phyloP scores from a whole-genome alignment of 768 basidiomycete species.

The Leccinum aurantiacum region DNA sequence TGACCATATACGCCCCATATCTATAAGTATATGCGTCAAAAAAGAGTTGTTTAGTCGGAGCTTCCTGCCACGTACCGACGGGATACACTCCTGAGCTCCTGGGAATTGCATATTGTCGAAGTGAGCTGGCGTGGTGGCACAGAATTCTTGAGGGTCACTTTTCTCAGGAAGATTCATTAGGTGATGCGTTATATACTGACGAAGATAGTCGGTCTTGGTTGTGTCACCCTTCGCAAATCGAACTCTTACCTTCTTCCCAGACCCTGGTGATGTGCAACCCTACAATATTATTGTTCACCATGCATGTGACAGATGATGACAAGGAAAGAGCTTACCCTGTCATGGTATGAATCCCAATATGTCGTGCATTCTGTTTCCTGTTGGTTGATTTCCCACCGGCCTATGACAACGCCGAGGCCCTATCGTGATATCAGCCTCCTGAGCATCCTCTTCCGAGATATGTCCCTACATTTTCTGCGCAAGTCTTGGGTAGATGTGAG shows the following conservation, averaged over 20 bases:
- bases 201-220: not conserved
- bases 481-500: conserved; percentile 16
- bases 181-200: conserved; percentile 29
- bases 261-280: conserved; percentile 28
- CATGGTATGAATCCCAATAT: conserved; percentile 24
- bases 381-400: conserved; percentile 28
- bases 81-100: conserved; percentile 20
- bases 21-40: not conserved
- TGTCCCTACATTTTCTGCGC: conserved; percentile 18
- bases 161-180: conserved; percentile 26
- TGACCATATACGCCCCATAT: not conserved
- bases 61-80: conserved; percentile 10
- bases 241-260: conserved; percentile 20
- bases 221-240: not conserved
- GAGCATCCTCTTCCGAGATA: not conserved
- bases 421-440: not conserved
- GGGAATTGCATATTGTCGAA: conserved; percentile 27
- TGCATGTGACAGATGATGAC: not conserved
- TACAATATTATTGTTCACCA: not conserved
- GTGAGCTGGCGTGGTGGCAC: conserved; percentile 32
- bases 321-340: conserved; percentile 21
- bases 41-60: not conserved
- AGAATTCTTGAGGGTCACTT: conserved; percentile 34
- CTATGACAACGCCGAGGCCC: conserved; percentile 23
- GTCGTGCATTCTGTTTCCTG: conserved; percentile 30